phyloP scores from a whole-genome alignment of 1,284 basidiomycete species.

The Wolfiporia cocos region DNA sequence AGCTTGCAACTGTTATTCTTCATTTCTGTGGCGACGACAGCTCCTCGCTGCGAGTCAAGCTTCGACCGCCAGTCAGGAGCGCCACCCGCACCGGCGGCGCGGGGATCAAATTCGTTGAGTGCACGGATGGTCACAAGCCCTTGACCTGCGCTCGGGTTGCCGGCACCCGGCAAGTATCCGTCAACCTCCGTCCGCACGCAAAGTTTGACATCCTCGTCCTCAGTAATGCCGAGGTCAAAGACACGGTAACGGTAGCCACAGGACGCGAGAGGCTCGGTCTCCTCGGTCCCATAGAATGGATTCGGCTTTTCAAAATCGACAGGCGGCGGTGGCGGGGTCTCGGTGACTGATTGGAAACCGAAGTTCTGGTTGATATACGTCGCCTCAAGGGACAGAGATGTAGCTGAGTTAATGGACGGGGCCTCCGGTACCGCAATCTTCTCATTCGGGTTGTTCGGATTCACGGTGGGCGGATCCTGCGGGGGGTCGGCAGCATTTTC shows the following conservation, averaged over 20 bases:
- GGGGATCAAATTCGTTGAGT: constrained; percentile 96
- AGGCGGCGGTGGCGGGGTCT: constrained; percentile 55
- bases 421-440: constrained; percentile 57
- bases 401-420: constrained; percentile 88
- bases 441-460: constrained; percentile 69
- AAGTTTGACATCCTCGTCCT: constrained; percentile 88
- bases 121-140: constrained; percentile 90
- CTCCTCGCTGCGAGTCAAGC: constrained; percentile 94
- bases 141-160: constrained; percentile 66
- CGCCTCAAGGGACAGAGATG: constrained; percentile 92
- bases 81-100: constrained; percentile 84
- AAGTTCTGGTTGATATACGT: constrained; percentile 99
- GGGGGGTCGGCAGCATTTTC: constrained; percentile 98
- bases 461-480: constrained; percentile 74
- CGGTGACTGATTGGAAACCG: constrained; percentile 90
- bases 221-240: constrained; percentile 88
- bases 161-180: constrained; percentile 69
- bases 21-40: constrained; percentile 99
- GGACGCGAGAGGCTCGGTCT: constrained; percentile 91
- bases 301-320: constrained; percentile 82
- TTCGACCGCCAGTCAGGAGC: constrained; percentile 97
- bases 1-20: constrained; percentile 99
- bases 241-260: constrained; percentile 96
- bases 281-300: constrained; percentile 93
- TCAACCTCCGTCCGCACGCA: constrained; percentile 97